Base-by-base conservation (phyloP, 108 stramenopile genomes). In the Cyclotella cryptica region DNA sequence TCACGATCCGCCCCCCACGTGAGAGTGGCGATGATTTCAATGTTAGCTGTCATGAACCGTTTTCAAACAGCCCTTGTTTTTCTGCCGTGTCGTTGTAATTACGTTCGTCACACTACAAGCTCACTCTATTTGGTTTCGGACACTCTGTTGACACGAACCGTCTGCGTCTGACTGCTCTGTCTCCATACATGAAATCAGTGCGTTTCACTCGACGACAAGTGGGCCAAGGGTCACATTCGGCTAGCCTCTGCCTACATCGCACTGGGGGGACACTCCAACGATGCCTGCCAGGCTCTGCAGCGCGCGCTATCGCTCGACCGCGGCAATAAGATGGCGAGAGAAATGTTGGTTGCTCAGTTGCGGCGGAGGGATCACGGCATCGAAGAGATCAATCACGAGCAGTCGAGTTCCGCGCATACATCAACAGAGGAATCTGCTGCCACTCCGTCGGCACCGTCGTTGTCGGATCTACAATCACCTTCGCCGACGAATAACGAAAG, bases 151-250 rank as follows among this genome's bases (percentile, higher is more conserved):
- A 35, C 35, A 35, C 35, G 35, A 2, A 35, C 6, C 35, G 35
- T 59, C 12, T 26, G 24, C 28, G 14, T 26, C 9, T 6, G 24
- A 59, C 22, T 27, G 27, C 28, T 22, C 5, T 27, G 19, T 9
- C 26, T 42, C 39, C 35, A 63, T 6, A 39, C 14, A 7, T 8
- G 49, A 17, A 51, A 35, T 39, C 46, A 88, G 85, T 95, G 94
- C 68, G 77, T 93, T 28, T 81, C 81, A n/a, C 39, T 93, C 15
- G 86, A 93, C 66, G 69, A 89, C 60, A 61, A 69, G 53, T 95
- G 94, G 94, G 75, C 90, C 35, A 93, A 93, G 65, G 94, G 88
- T 14, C 89, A 90, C 66, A 74, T 95, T 15, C 88, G 92, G 46
- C 74, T 95, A 57, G 94, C 91, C 22, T 83, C 86, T 19, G 92